phyloP scores from a whole-genome alignment of 257 asterid genomes.

The Przewalskia tangutica region DNA sequence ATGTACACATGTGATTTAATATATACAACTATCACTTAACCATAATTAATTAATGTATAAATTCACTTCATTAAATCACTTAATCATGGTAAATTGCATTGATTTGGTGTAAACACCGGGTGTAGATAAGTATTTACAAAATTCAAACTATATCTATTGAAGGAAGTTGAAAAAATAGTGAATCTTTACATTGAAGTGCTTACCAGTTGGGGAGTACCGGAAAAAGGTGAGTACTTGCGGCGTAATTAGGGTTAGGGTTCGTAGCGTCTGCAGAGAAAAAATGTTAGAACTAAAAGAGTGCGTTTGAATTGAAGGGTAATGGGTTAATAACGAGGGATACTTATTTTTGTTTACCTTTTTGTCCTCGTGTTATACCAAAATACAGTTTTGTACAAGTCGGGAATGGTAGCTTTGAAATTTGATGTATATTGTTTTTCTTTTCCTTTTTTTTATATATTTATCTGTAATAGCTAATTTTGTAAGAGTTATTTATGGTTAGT shows the following conservation, averaged over 20 bases:
- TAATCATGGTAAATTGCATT: too few relatives aligned
- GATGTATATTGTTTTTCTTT: too few relatives aligned
- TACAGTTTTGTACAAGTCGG: background rate
- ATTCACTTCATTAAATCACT: too few relatives aligned
- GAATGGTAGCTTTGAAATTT: too few relatives aligned
- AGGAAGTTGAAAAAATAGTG: background rate
- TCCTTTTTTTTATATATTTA: too few relatives aligned
- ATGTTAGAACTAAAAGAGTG: background rate
- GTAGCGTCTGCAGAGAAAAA: constrained; percentile 20
- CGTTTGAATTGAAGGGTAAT: background rate
- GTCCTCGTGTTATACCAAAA: background rate
- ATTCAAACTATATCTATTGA: background rate
- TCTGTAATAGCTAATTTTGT: too few relatives aligned
- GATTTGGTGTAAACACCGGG: too few relatives aligned
- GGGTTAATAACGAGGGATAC: background rate
- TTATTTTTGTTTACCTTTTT: background rate
- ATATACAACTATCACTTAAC: too few relatives aligned
- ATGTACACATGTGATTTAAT: too few relatives aligned
- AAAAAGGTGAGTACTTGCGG: background rate
- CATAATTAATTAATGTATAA: too few relatives aligned
- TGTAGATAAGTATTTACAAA: background rate
- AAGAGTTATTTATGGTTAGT: too few relatives aligned
- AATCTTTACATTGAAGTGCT: background rate
- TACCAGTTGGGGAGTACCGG: constrained; percentile 10
- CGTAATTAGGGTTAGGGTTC: constrained; percentile 22